Base-by-base conservation (phyloP, 352 stramenopile genomes). In the Phytopythium montanum region DNA sequence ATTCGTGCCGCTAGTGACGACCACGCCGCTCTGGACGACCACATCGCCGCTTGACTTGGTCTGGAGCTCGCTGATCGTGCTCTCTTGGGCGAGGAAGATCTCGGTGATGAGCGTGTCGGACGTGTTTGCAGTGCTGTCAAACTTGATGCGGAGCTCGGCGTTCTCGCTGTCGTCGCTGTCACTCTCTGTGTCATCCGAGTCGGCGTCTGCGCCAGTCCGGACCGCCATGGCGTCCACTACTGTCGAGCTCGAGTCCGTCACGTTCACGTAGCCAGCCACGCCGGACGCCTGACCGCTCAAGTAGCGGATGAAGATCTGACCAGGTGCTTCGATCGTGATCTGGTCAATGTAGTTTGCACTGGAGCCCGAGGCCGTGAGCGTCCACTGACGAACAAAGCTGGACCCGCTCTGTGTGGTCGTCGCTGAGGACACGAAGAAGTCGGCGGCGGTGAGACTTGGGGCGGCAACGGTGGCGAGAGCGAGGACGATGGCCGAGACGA, bases 211-310 rank as follows among this genome's bases (percentile, higher is more conserved):
- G 41, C 28, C 62, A 34, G 9, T 34, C 31, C 9, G 5, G 21
- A 75, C 58, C 34, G 42, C 53, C 13, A 72, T 64, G 6, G 59
- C 50, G n/a, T 75, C 55, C 9, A 75, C 60, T 0, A 65, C 45
- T 8, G 12, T 45, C 39, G 56, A 51, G 14, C 60, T 63, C 52
- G 64, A 54, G 0, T 61, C 64, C 2, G 68, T 72, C 12, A 75
- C 60, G 36, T 72, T 75, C n/a, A 69, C 57, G 49, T 72, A 75
- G 34, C 68, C 68, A 12, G 68, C 54, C 2, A 75, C 50, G 36
- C 61, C 64, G 23, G 57, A 54, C 3, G 60, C 34, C 25, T 69
- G 8, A 16, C 33, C 45, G 10, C 49, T 69, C 12, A 55, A 25
- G 60, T 72, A 65, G 61, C 68, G 66, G 34, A 75, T 46, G 55